Evolutionary conservation across 2,329 filamentous ascomycete species (phyloP).

Genomic region (Neopestalotiopsis clavispora): DNA sequence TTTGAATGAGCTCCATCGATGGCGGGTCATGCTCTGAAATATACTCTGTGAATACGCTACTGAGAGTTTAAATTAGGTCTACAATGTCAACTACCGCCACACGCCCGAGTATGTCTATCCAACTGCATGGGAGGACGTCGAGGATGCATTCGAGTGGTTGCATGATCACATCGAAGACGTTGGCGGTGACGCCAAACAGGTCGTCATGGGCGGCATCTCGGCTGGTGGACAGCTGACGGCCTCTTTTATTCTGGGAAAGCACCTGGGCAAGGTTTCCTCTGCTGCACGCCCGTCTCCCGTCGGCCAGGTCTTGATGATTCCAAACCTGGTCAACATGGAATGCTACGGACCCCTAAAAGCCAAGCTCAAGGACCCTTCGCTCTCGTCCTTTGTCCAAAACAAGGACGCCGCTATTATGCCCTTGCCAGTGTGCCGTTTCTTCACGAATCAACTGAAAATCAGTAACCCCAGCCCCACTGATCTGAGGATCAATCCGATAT

Average conservation of each 20-base stretch:
- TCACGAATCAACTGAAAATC: constrained; percentile 34
- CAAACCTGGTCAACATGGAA: constrained; percentile 42
- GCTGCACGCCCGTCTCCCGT: constrained; percentile 38
- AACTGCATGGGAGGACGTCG: constrained; percentile 55
- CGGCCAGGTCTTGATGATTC: constrained; percentile 58
- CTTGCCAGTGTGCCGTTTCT: constrained; percentile 38
- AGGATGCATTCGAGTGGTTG: constrained; percentile 61
- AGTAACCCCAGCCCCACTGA: constrained; percentile 34
- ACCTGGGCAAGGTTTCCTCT: constrained; percentile 27
- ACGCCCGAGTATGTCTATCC: constrained; percentile 60
- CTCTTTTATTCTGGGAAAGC: constrained; percentile 43
- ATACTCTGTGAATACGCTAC: constrained; percentile 28
- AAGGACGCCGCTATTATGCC: constrained; percentile 55
- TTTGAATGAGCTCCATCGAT: no score
- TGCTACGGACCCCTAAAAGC: constrained; percentile 36
- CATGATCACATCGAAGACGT: constrained; percentile 46
- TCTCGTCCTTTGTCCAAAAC: constrained; percentile 51
- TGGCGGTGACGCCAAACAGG: constrained; percentile 40
- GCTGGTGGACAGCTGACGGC: constrained; percentile 51
- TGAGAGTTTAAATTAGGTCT: background rate
- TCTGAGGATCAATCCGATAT: constrained; percentile 44
- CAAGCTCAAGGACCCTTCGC: constrained; percentile 39
- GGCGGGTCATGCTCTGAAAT: background rate
- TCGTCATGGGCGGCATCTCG: constrained; percentile 54
- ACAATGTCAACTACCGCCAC: constrained; percentile 64